Percentiles rank a stretch among this genome's conserved stretches.
These are phyloP conservation scores for Lepiota brunneoincarnata DNA, from an alignment of 768 basidiomycete genomes.

Conservation along the genomic window DNA sequence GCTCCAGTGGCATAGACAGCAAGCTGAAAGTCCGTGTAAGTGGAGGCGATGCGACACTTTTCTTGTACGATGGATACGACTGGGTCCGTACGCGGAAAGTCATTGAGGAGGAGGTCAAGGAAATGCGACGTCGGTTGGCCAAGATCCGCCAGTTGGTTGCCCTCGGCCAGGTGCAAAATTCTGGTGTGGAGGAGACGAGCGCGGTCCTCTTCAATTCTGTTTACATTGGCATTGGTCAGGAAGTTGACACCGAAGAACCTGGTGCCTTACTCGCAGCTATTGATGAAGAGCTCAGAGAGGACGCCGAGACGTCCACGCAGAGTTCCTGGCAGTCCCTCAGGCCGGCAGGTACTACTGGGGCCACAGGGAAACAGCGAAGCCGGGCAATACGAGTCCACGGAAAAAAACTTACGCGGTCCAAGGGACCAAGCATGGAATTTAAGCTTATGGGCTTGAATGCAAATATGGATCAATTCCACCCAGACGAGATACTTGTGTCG, in stretches of 20 bases:
- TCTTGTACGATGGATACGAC: constrained; percentile 93
- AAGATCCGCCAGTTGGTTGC: constrained; percentile 93
- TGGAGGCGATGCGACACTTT: constrained; percentile 61
- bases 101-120: constrained; percentile 86
- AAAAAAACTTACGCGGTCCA: constrained; percentile 69
- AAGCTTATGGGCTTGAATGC: constrained; percentile 60
- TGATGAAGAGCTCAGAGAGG: constrained; percentile 83
- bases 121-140: constrained; percentile 80
- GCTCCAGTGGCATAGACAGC: constrained; percentile 31
- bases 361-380: constrained; percentile 33
- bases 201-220: constrained; percentile 90
- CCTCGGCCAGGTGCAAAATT: constrained; percentile 82
- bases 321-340: constrained; percentile 91
- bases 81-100: constrained; percentile 83
- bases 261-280: constrained; percentile 85
- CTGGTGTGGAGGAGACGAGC: constrained; percentile 68
- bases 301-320: constrained; percentile 69
- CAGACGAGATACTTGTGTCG: constrained; percentile 56
- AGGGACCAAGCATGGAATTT: constrained; percentile 82
- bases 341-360: constrained; percentile 33
- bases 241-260: constrained; percentile 71
- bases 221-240: constrained; percentile 85
- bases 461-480: constrained; percentile 64
- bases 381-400: constrained; percentile 45
- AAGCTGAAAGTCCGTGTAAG: constrained; percentile 51